phyloP scores from a whole-genome alignment of 148 eudicot genomes.

The Arbutus unedo region DNA sequence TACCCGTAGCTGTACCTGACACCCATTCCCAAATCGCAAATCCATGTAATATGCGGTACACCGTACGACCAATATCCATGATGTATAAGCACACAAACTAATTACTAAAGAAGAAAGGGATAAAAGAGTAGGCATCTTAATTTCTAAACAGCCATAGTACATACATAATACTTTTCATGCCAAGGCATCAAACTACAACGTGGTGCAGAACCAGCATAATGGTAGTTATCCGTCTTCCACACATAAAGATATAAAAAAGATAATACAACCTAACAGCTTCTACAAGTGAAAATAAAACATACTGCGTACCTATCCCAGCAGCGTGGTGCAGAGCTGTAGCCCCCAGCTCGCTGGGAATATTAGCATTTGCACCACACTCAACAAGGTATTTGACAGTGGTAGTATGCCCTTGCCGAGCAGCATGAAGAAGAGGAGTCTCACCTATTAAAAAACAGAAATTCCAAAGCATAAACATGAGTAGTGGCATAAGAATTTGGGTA shows the following conservation, averaged over 20 bases:
- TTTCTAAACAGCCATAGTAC: not conserved
- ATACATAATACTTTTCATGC: not conserved
- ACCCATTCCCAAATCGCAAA: not conserved
- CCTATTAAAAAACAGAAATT: slow-evolving; percentile 35
- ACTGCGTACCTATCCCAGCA: slow-evolving; percentile 69
- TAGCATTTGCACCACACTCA: slow-evolving; percentile 73
- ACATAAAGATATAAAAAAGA: not conserved
- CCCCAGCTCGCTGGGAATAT: slow-evolving; percentile 77
- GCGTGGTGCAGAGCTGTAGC: slow-evolving; percentile 93
- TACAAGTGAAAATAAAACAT: not conserved
- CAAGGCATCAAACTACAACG: not conserved
- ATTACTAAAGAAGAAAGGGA: not conserved
- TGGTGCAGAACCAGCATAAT: not conserved
- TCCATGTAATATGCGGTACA: not conserved
- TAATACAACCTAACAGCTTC: not conserved
- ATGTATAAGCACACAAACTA: not conserved
- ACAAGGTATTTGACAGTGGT: slow-evolving; percentile 70
- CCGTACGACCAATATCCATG: not conserved
- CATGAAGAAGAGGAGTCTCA: slow-evolving; percentile 90
- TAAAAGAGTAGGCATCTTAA: not conserved
- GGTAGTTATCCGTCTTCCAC: not conserved
- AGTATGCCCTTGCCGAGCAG: slow-evolving; percentile 88
- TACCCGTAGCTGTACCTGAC: not conserved
- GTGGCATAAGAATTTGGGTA: not conserved
- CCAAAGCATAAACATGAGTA: not conserved